These are phyloP conservation scores for Xylaria curta DNA, from an alignment of 495 filamentous ascomycete genomes.

Conservation along the genomic window DNA sequence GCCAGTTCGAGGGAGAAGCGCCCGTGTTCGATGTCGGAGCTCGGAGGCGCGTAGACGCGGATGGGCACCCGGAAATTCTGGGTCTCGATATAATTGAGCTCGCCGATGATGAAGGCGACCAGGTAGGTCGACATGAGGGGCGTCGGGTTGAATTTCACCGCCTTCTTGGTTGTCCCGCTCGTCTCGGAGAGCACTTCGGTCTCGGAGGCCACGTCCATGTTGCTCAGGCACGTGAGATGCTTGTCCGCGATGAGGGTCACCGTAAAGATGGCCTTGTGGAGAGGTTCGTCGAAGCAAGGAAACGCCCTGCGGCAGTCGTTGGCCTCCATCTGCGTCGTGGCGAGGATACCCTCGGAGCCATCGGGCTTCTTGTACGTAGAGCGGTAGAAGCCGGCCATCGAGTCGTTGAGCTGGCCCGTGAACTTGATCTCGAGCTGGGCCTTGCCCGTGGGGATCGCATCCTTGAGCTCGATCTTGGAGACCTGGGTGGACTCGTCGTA, in stretches of 20 bases:
- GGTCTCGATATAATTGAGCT: slow-evolving; percentile 77
- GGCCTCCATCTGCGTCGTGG: slow-evolving; percentile 83
- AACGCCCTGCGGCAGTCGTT: slow-evolving; percentile 78
- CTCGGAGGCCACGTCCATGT: slow-evolving; percentile 78
- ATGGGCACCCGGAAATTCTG: slow-evolving; percentile 76
- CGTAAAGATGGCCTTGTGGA: slow-evolving; percentile 75
- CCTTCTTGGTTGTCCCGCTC: slow-evolving; percentile 65
- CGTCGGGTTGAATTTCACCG: slow-evolving; percentile 74
- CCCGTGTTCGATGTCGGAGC: slow-evolving; percentile 69
- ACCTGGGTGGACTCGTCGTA: slow-evolving; percentile 70
- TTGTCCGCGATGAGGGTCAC: slow-evolving; percentile 77
- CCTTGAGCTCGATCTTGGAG: slow-evolving; percentile 67
- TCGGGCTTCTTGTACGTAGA: slow-evolving; percentile 73
- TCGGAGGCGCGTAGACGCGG: slow-evolving; percentile 70
- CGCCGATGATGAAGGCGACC: slow-evolving; percentile 76
- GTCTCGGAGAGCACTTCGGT: slow-evolving; percentile 62
- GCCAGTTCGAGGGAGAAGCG: slow-evolving; percentile 73
- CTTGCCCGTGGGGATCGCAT: slow-evolving; percentile 65
- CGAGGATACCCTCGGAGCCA: slow-evolving; percentile 68
- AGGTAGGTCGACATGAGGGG: slow-evolving; percentile 82
- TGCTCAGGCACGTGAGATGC: slow-evolving; percentile 75
- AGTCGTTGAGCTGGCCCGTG: slow-evolving; percentile 73
- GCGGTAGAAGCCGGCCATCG: slow-evolving; percentile 83
- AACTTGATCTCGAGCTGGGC: slow-evolving; percentile 71
- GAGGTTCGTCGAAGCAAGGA: slow-evolving; percentile 81